phyloP scores from a whole-genome alignment of 345 rosid species.

The Alliaria petiolata region DNA sequence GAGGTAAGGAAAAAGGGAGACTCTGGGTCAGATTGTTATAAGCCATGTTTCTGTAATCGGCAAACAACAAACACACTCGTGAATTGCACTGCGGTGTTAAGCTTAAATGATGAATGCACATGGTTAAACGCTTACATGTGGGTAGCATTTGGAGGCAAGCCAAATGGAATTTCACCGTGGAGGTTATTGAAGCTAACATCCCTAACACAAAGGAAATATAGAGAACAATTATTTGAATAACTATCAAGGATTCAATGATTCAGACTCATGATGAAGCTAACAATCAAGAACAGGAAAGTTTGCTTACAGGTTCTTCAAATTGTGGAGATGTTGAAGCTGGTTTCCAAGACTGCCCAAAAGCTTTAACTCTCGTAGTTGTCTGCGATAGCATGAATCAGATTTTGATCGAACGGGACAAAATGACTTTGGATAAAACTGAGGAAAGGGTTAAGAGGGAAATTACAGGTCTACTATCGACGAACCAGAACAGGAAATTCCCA shows the following conservation, averaged over 20 bases:
- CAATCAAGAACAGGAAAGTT: slow-evolving; percentile 7
- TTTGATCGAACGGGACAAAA: neutral
- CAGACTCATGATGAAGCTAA: neutral
- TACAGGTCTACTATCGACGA: slow-evolving; percentile 70
- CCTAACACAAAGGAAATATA: slow-evolving; percentile 38
- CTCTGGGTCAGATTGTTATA: slow-evolving; percentile 57
- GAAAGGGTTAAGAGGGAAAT: slow-evolving; percentile 2
- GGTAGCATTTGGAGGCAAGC: slow-evolving; percentile 74
- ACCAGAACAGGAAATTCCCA: slow-evolving; percentile 76
- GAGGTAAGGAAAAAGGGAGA: slow-evolving; percentile 66
- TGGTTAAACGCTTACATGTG: slow-evolving; percentile 54
- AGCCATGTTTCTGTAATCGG: slow-evolving; percentile 64
- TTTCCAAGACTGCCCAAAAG: slow-evolving; percentile 66
- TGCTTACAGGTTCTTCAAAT: slow-evolving; percentile 69
- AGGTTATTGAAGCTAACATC: slow-evolving; percentile 74
- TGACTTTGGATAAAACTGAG: slow-evolving; percentile 4
- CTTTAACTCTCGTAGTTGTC: slow-evolving; percentile 55
- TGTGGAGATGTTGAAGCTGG: slow-evolving; percentile 62
- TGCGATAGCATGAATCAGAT: slow-evolving; percentile 28
- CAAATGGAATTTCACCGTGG: slow-evolving; percentile 66
- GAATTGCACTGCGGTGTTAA: neutral
- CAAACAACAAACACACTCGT: neutral
- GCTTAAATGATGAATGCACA: neutral
- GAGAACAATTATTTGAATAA: neutral
- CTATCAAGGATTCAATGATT: too few species aligned